Conservation (phyloP, 2,329 filamentous ascomycete species). For the Phyllosticta citrichinensis region DNA sequence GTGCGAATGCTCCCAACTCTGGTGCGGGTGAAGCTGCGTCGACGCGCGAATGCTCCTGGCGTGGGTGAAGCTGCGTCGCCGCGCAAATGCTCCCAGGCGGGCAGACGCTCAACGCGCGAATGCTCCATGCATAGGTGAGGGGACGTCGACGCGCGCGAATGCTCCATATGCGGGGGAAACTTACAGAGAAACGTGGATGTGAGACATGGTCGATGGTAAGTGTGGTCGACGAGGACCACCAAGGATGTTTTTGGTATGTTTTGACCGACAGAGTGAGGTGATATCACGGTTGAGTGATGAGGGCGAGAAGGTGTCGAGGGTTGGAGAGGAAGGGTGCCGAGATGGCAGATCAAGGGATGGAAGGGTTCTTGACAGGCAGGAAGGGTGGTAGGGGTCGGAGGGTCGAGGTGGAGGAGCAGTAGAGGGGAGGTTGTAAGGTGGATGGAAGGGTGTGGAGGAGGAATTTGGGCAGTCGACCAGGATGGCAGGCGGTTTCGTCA, state of each 20-base stretch:
- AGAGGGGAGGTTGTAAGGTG: no score
- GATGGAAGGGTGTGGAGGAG: background rate
- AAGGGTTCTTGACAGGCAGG: background rate
- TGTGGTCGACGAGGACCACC: background rate
- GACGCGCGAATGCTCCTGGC: no score
- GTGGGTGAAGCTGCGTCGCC: no score
- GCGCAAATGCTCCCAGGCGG: background rate
- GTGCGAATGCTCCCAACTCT: no score
- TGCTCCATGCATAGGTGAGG: background rate
- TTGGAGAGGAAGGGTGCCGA: background rate
- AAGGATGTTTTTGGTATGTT: background rate
- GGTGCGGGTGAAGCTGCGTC: no score
- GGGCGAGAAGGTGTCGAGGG: background rate
- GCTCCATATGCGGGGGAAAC: background rate
- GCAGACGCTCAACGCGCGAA: background rate
- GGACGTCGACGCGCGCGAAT: background rate
- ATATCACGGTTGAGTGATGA: background rate
- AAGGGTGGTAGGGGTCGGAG: background rate
- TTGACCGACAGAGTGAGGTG: background rate
- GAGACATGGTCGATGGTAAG: background rate
- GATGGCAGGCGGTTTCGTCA: background rate
- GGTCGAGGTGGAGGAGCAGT: background rate
- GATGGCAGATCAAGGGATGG: background rate
- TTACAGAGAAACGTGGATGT: background rate
- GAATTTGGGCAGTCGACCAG: background rate